Percentiles rank a stretch among this genome's conserved stretches.
Conservation (phyloP, 495 filamentous ascomycete species). For the Lindgomyces ingoldianus region DNA sequence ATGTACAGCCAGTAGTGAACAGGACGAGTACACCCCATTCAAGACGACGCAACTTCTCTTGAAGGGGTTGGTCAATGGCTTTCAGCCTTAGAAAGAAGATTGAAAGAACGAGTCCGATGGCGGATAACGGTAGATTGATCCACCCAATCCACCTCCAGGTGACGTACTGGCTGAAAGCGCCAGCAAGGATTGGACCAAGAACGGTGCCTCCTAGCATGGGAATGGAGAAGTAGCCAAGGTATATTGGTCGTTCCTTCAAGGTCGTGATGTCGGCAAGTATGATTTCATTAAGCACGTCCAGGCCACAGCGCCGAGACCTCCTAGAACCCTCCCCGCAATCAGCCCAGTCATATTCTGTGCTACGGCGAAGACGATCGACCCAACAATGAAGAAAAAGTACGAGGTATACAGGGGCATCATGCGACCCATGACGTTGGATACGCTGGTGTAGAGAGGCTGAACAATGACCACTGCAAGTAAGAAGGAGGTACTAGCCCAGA, state of each 20-base stretch:
- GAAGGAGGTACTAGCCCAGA: conserved; percentile 27
- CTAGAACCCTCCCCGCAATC: conserved; percentile 14
- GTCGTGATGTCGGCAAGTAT: conserved; percentile 24
- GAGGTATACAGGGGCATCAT: conserved; percentile 1
- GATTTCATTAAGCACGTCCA: conserved; percentile 15
- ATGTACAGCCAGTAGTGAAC: conserved; percentile 38
- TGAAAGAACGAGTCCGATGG: conserved; percentile 28
- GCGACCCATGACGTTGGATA: conserved; percentile 28
- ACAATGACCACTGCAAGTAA: conserved; percentile 15
- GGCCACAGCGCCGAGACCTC: conserved; percentile 24
- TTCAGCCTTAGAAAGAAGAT: conserved; percentile 43
- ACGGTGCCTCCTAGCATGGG: conserved; percentile 23
- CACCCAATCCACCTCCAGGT: conserved; percentile 51
- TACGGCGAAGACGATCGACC: conserved; percentile 18
- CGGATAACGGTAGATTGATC: conserved; percentile 47
- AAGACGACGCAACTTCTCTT: conserved; percentile 33
- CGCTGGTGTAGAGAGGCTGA: conserved; percentile 19
- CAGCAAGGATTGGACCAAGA: conserved; percentile 23
- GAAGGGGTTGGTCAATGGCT: conserved; percentile 33
- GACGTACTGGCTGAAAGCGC: conserved; percentile 26
- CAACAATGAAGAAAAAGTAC: conserved; percentile 12
- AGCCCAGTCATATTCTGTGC: conserved; percentile 13
- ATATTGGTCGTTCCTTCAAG: conserved; percentile 45
- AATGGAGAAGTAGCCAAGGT: conserved; percentile 44
- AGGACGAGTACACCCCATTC: conserved; percentile 36